phyloP scores from a whole-genome alignment of 257 asterid species.

The Penstemon eatonii region DNA sequence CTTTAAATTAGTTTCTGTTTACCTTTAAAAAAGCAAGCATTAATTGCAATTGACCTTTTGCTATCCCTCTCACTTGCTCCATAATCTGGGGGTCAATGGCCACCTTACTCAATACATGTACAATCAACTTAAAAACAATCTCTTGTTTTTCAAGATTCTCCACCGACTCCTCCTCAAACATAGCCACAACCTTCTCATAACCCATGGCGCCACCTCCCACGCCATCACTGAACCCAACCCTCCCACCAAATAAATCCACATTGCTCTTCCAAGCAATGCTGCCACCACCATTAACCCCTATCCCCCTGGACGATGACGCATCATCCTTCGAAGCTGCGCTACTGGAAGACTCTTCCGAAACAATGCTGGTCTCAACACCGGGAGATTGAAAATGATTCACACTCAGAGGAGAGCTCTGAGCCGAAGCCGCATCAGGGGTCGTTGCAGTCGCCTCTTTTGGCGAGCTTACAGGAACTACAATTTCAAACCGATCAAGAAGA shows the following conservation, averaged over 20 bases:
- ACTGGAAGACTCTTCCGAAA: slow-evolving; percentile 44
- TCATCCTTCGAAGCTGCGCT: slow-evolving; percentile 46
- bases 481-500: slow-evolving; percentile 73
- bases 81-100: slow-evolving; percentile 56
- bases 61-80: slow-evolving; percentile 80
- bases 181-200: slow-evolving; percentile 45
- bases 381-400: slow-evolving; percentile 55
- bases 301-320: slow-evolving; percentile 37
- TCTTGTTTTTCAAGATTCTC: slow-evolving; percentile 82
- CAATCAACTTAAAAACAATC: slow-evolving; percentile 67
- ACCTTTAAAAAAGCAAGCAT: slow-evolving; percentile 84
- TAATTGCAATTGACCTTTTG: slow-evolving; percentile 70
- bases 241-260: slow-evolving; percentile 50
- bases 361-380: slow-evolving; percentile 33
- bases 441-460: slow-evolving; percentile 43
- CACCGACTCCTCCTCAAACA: slow-evolving; percentile 71
- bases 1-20: slow-evolving; percentile 18
- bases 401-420: slow-evolving; percentile 61
- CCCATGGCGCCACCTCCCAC: slow-evolving; percentile 37
- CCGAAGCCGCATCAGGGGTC: slow-evolving; percentile 47
- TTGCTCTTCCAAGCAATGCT: slow-evolving; percentile 66
- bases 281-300: slow-evolving; percentile 48
- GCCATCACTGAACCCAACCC: slow-evolving; percentile 43
- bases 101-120: slow-evolving; percentile 58
- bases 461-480: slow-evolving; percentile 46